A percentile compares a stretch with the other conserved stretches of the same genome.
Evolutionary conservation across 2,329 filamentous ascomycete genomes (phyloP).

Genomic region (Sporothrix pallida): DNA sequence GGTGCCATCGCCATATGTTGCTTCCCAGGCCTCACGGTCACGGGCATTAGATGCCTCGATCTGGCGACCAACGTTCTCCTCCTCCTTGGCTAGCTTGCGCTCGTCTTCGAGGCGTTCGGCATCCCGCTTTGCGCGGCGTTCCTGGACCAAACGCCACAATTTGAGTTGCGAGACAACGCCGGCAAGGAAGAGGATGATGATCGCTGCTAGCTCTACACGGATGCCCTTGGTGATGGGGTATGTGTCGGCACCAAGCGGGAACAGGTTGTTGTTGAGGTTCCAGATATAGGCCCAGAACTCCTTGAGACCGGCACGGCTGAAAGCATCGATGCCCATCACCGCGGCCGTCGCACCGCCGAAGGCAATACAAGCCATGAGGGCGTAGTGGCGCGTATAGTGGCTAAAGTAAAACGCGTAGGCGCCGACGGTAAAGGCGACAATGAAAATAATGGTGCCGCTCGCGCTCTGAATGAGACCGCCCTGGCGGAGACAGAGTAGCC

Average conservation of each 20-base stretch:
- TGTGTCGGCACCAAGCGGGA: conserved; percentile 75
- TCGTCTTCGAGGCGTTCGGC: conserved; percentile 57
- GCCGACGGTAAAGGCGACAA: conserved; percentile 70
- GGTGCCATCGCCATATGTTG: conserved; percentile 68
- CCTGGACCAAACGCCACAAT: conserved; percentile 80
- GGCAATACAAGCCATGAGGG: conserved; percentile 75
- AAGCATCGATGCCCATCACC: conserved; percentile 88
- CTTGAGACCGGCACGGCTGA: conserved; percentile 85
- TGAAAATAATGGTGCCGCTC: conserved; percentile 73
- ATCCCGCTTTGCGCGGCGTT: conserved; percentile 61
- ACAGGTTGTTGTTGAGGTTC: conserved; percentile 78
- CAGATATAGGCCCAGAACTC: conserved; percentile 97
- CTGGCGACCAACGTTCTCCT: conserved; percentile 72
- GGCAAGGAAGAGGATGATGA: conserved; percentile 73
- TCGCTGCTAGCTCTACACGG: conserved; percentile 79
- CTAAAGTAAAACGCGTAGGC: conserved; percentile 79
- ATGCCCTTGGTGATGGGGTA: conserved; percentile 90
- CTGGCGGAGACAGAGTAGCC: conserved; percentile 78
- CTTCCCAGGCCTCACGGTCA: conserved; percentile 76
- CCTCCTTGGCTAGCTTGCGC: conserved; percentile 64
- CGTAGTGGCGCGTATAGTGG: conserved; percentile 77
- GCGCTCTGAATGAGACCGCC: conserved; percentile 73
- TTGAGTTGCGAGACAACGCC: conserved; percentile 85
- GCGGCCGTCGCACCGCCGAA: conserved; percentile 81
- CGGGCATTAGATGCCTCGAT: conserved; percentile 66